These are phyloP conservation scores for Hyparrhenia diplandra DNA, from an alignment of 176 grass and related monocot genomes.

Conservation along the genomic window DNA sequence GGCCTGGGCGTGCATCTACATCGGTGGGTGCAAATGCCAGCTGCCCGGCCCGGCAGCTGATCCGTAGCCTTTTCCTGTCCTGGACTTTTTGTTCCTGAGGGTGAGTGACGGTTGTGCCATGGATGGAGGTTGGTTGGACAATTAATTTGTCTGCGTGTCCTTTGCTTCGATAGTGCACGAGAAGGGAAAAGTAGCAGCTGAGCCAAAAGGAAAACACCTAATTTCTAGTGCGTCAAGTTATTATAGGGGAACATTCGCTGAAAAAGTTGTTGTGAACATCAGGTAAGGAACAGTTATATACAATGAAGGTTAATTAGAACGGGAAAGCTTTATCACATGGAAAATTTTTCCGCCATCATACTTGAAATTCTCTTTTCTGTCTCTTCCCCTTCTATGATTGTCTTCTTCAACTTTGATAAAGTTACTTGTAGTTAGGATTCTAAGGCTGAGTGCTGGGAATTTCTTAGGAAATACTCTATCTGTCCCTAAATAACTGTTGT, in stretches of 20 bases:
- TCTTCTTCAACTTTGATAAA: not conserved
- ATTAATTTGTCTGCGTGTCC: conserved; percentile 22
- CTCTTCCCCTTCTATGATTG: not conserved
- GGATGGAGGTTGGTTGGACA: conserved; percentile 29
- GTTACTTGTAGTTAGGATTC: not conserved
- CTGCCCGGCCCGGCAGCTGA: not conserved
- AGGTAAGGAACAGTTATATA: no score
- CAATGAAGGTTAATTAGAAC: no score
- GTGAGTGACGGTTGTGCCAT: conserved; percentile 1
- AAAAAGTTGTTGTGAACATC: not conserved
- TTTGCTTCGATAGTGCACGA: not conserved
- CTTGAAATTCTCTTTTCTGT: not conserved
- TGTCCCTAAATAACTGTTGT: no score
- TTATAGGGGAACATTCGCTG: not conserved
- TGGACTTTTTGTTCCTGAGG: not conserved
- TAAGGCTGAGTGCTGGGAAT: not conserved
- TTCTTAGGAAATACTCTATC: not conserved
- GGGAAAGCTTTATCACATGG: not conserved
- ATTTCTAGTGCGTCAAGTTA: not conserved
- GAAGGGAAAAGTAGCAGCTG: not conserved
- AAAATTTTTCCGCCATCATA: not conserved
- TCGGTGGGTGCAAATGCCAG: conserved; percentile 39
- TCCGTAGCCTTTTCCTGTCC: not conserved
- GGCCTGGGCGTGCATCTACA: no score
- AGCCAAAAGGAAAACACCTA: not conserved